Base-by-base conservation (phyloP, 352 stramenopile species). In the Pythium utonaiense region DNA sequence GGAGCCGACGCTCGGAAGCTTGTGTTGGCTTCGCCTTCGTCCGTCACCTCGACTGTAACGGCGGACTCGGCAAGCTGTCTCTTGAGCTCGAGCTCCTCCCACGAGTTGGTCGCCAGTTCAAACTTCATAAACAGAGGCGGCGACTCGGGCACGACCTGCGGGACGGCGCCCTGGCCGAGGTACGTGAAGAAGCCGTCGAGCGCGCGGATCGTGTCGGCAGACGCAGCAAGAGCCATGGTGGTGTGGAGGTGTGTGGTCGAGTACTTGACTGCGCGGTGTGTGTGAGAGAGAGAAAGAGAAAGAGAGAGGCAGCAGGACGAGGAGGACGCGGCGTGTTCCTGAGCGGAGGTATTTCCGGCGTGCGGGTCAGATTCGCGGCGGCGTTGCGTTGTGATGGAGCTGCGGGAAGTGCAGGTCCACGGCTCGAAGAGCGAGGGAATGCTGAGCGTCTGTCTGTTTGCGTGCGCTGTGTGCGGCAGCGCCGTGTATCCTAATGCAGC, bases 181-280 rank as follows among this genome's bases (percentile, higher is more conserved):
- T 64, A 59, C 41, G 33, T 40, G 62, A 70, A 70, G 59, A 67
- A 71, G 40, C 65, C 65, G 9, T 67, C 55, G 59, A 71, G 65
- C 33, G 59, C 65, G 36, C 60, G 58, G 52, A 71, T 63, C 24
- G 50, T 57, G 38, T 66, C 63, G 21, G 55, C 38, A 6, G 62
- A 51, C n/a, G 60, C 25, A 16, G 34, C 49, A 19, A 69, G 57
- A 10, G 63, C 53, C 63, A 66, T 70, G 33, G 40, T 59, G 13
- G 36, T 9, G 9, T n/a, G n/a, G n/a, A n/a, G n/a, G n/a, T n/a
- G n/a, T n/a, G n/a, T n/a, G n/a, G n/a, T 24, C 17, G 40, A 14
- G 40, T 34, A 12, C 17, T 52, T 21, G n/a, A n/a, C n/a, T n/a
- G n/a, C n/a, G n/a, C 8, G 24, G 45, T 47, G 14, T 21, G 12